Base-by-base conservation (phyloP, 2,329 filamentous ascomycete species). In the Verruconis gallopava region DNA sequence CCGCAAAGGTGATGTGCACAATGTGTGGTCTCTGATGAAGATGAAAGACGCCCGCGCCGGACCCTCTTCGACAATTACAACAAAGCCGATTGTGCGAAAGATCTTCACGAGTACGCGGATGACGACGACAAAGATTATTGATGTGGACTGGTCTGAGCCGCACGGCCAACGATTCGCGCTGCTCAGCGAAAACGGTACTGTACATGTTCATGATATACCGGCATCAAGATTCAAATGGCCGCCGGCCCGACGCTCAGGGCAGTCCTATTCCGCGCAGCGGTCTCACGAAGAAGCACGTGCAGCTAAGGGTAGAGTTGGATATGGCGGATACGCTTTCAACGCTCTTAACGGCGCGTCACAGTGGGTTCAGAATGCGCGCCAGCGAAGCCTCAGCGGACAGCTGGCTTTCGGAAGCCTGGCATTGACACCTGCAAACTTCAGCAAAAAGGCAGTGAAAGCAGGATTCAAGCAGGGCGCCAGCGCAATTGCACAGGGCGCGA, bases 161-260 rank as follows among this genome's bases (percentile, higher is more conserved):
- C 79, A 79, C 43, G 85, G 84, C 17, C 84, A 93, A 55, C 79
- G 83, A 45, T 65, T 93, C 30, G 89, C 88, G 2, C 79, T 98
- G 63, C 77, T 95, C 19, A 96, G 91, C 1, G 85, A 93, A 53
- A 83, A 88, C 51, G 86, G 89, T n/a, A 98, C 91, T 5, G 79
- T 95, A 9, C 91, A 98, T 61, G 74, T 96, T 34, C 79, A 94
- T 49, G 84, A 94, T 50, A 75, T 96, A 60, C 85, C 86, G 5
- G 71, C 76, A 36, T 82, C 77, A 48, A 84, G 85, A 3, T 89
- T 88, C 51, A 77, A 82, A 49, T 94, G 88, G 88, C 88, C 88
- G 32, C 84, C 86, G 18, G 79, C 77, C 33, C 65, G 66, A 36
- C 63, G 66, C 22, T 45, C 52, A n/a, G 55, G 57, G 21, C 55